Conservation (phyloP, 164 flowering plant species). For the Liriodendron chinense region DNA sequence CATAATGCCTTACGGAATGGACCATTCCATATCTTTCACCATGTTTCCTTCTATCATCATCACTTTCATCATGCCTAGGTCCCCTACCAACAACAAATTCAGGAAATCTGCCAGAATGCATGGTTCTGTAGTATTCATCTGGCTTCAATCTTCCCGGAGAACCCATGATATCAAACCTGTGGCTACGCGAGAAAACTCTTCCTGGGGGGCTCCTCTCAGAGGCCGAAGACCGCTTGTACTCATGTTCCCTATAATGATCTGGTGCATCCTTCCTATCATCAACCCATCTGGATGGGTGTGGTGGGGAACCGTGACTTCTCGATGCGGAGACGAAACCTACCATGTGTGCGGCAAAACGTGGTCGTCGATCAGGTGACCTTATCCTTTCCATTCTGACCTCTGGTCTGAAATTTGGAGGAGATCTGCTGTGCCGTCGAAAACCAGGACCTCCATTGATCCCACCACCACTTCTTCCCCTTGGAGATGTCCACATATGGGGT, state of each 20-base stretch:
- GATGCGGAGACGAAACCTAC: slow-evolving; percentile 26
- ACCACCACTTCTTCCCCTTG: slow-evolving; percentile 30
- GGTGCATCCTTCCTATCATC: slow-evolving; percentile 29
- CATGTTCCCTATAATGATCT: slow-evolving; percentile 32
- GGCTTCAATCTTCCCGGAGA: slow-evolving; percentile 33
- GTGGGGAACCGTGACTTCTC: slow-evolving; percentile 33
- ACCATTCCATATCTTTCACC: slow-evolving; percentile 26
- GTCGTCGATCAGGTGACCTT: slow-evolving; percentile 35
- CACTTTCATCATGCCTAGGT: slow-evolving; percentile 27
- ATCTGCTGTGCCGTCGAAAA: slow-evolving; percentile 32
- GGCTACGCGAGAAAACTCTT: slow-evolving; percentile 24
- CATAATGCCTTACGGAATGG: slow-evolving; percentile 25
- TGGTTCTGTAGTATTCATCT: slow-evolving; percentile 35
- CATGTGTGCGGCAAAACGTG: slow-evolving; percentile 26
- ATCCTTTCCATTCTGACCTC: slow-evolving; percentile 28
- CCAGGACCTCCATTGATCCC: slow-evolving; percentile 12
- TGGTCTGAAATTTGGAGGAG: slow-evolving; percentile 43
- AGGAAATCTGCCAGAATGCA: slow-evolving; percentile 37
- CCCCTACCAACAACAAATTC: slow-evolving; percentile 30
- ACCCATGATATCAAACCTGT: slow-evolving; percentile 30
- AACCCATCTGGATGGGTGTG: slow-evolving; percentile 31
- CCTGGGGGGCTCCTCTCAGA: slow-evolving; percentile 38
- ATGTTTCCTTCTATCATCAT: slow-evolving; percentile 36
- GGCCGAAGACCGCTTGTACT: slow-evolving; percentile 22
- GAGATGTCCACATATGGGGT: slow-evolving; percentile 35